Base-by-base conservation (phyloP, 1,284 basidiomycete species). In the Phylloboletellus chloephorus region DNA sequence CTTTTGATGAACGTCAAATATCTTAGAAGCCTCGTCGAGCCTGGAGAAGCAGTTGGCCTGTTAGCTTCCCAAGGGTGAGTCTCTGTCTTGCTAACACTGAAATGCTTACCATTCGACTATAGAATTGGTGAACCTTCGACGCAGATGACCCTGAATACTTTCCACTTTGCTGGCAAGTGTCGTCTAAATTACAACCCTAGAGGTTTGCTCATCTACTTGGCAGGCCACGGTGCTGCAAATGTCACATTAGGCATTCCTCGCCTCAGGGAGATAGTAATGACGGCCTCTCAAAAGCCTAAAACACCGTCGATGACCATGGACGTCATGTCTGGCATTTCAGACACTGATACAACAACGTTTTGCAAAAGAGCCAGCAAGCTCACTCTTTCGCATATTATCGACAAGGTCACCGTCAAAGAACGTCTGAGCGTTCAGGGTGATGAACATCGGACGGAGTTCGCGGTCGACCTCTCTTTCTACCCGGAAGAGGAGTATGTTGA, bases 71-170 rank as follows among this genome's bases (percentile, higher is more conserved):
- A 99, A 73, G 91, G 94, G 89, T 91, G 64, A 52, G 77, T 68
- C 21, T 37, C 13, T 28, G 24, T 36, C 16, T 10, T 19, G n/a
- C 19, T 25, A 3, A 28, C 23, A 10, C 33, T 16, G 8, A 28
- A 6, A 22, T 22, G 9, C 23, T 44, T 35, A 41, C 28, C 16
- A 28, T 37, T 35, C 4, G 1, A 13, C 37, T 43, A 11, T 49
- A 93, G 93, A 71, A 82, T 99, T 34, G 96, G 96, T 46, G 96
- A 99, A 65, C 96, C 96, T 4, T 98, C 96, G 17, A 99, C 96
- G 2, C 96, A 99, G 64, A 99, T 99, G 96, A 99, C 96, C 21
- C 71, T 99, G 52, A 99, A 99, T 65, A 99, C 96, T 7, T 99
- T 99, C 81, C 96, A 99, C 72, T 97, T 98, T 63, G 93, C 93